These are phyloP conservation scores for Phylloboletellus chloephorus DNA, from an alignment of 1,284 basidiomycete genomes.

Conservation along the genomic window DNA sequence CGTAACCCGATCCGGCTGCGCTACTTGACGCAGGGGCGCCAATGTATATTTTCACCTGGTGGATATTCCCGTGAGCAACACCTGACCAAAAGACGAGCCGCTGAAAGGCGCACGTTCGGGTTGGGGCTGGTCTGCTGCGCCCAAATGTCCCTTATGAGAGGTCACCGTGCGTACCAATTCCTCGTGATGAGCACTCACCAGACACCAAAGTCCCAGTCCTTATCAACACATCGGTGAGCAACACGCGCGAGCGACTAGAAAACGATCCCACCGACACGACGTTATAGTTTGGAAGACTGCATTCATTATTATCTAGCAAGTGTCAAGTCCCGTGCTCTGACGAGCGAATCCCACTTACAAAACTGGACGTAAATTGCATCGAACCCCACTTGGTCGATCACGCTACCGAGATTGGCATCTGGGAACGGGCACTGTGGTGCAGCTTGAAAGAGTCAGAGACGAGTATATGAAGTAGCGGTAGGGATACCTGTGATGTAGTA, in stretches of 20 bases:
- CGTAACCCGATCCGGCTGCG: slow-evolving; percentile 50
- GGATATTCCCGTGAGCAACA: slow-evolving; percentile 2
- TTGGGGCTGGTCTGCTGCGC: slow-evolving; percentile 56
- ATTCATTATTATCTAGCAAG: slow-evolving; percentile 50
- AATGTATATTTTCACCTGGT: slow-evolving; percentile 49
- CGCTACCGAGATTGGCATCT: slow-evolving; percentile 50
- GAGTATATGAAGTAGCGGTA: not conserved
- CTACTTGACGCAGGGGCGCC: slow-evolving; percentile 52
- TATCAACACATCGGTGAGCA: not conserved
- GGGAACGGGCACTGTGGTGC: slow-evolving; percentile 66
- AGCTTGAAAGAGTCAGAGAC: slow-evolving; percentile 4
- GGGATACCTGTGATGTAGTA: slow-evolving; percentile 50
- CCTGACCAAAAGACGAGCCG: not conserved
- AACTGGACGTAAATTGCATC: slow-evolving; percentile 64
- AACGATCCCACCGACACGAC: slow-evolving; percentile 36
- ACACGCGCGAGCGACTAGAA: not conserved
- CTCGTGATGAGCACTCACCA: slow-evolving; percentile 38
- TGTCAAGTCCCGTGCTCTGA: not conserved
- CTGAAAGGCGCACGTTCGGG: slow-evolving; percentile 34
- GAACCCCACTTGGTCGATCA: slow-evolving; percentile 51
- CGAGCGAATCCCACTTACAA: slow-evolving; percentile 30
- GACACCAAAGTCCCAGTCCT: slow-evolving; percentile 50
- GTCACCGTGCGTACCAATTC: slow-evolving; percentile 3
- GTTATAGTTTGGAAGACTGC: slow-evolving; percentile 43
- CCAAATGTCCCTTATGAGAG: slow-evolving; percentile 51